Evolutionary conservation across 805 yeast species (phyloP).

Genomic region (Yarrowia divulgata): DNA sequence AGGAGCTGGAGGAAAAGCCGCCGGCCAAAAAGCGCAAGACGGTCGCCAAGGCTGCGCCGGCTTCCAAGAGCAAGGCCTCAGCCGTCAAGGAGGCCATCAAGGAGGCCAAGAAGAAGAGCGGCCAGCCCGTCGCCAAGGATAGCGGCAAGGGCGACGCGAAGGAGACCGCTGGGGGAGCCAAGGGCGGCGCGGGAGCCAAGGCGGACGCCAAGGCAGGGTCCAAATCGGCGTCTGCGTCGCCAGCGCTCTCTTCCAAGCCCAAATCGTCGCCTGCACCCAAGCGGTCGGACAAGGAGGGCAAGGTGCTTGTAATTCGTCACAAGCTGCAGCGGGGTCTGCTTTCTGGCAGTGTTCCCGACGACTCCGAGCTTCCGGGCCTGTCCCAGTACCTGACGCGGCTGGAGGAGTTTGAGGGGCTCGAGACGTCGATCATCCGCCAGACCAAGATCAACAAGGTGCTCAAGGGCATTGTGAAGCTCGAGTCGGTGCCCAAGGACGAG

Average conservation of each 20-base stretch:
- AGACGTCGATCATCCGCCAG: slow-evolving; percentile 47
- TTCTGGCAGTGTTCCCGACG: slow-evolving; percentile 40
- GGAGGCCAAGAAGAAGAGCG: slow-evolving; percentile 18
- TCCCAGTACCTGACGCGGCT: slow-evolving; percentile 46
- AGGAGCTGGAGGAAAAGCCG: slow-evolving; percentile 43
- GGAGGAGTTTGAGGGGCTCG: slow-evolving; percentile 48
- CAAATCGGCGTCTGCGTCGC: slow-evolving; percentile 35
- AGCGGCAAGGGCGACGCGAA: background rate
- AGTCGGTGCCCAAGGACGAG: slow-evolving; percentile 47
- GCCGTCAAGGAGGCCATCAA: slow-evolving; percentile 24
- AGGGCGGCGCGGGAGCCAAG: slow-evolving; percentile 5
- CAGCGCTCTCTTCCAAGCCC: slow-evolving; percentile 32
- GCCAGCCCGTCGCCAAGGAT: background rate
- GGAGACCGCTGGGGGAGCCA: background rate
- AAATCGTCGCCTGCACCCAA: slow-evolving; percentile 29
- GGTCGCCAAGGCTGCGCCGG: background rate
- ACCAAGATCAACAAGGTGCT: slow-evolving; percentile 51
- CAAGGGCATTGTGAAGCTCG: slow-evolving; percentile 47
- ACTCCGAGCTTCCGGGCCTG: slow-evolving; percentile 44
- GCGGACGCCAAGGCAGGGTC: slow-evolving; percentile 13
- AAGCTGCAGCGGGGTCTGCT: slow-evolving; percentile 45
- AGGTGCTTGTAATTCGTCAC: slow-evolving; percentile 48
- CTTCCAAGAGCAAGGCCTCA: slow-evolving; percentile 13
- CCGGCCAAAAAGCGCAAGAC: slow-evolving; percentile 34
- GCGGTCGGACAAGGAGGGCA: slow-evolving; percentile 42